phyloP scores from a whole-genome alignment of 331 rosid species.

The Malus hybrid region DNA sequence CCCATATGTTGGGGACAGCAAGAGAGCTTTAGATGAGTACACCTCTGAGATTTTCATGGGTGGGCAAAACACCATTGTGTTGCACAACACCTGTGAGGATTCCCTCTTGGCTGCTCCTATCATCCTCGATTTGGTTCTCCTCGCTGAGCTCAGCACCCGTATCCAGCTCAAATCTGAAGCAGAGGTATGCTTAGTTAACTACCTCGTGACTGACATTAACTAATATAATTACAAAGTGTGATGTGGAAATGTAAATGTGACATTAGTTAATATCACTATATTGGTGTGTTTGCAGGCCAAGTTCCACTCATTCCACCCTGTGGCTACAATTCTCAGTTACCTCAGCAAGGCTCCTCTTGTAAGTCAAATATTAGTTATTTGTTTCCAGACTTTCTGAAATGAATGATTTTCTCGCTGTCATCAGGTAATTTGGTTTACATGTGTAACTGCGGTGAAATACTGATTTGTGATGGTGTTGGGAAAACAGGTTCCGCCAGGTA shows the following conservation, averaged over 20 bases:
- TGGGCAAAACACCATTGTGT: conserved; percentile 70
- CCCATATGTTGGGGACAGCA: conserved; percentile 87
- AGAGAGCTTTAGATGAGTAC: conserved; percentile 97
- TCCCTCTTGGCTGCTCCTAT: conserved; percentile 95
- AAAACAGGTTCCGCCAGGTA: conserved; percentile 89
- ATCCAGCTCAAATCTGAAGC: conserved; percentile 74
- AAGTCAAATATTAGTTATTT: conserved; percentile 17
- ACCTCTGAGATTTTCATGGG: conserved; percentile 97
- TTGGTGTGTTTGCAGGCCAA: conserved; percentile 42
- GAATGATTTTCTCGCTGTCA: background rate
- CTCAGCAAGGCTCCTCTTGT: conserved; percentile 94
- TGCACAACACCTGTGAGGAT: conserved; percentile 96
- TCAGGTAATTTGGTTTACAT: background rate
- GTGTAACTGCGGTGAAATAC: background rate
- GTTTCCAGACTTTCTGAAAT: background rate
- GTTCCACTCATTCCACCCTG: conserved; percentile 94
- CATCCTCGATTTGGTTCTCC: conserved; percentile 87
- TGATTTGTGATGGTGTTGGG: background rate
- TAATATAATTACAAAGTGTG: too few relatives aligned
- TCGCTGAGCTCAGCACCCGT: conserved; percentile 93
- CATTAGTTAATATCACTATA: background rate
- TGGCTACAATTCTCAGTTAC: conserved; percentile 89
- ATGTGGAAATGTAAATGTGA: too few relatives aligned
- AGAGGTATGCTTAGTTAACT: conserved; percentile 42
- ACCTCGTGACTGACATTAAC: background rate